A percentile compares a stretch with the other conserved stretches of the same genome.
phyloP scores from a whole-genome alignment of 2,329 filamentous ascomycete species.

The Raffaelea deltoideospora region DNA sequence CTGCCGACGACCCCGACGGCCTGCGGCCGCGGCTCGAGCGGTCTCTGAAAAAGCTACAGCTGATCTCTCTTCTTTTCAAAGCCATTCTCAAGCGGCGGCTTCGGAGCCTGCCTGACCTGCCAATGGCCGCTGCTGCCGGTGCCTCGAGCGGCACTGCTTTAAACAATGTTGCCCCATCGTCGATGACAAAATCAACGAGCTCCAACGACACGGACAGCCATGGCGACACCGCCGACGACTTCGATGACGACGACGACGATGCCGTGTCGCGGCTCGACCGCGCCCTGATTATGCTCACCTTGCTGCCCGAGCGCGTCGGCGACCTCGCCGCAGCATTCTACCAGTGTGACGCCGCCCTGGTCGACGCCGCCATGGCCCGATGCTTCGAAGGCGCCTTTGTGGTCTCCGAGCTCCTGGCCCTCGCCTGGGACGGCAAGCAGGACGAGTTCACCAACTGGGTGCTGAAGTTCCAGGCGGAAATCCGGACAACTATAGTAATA shows the following conservation, averaged over 20 bases:
- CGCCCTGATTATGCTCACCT: slow-evolving; percentile 37
- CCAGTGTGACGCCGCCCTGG: slow-evolving; percentile 42
- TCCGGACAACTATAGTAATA: background rate
- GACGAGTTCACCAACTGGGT: slow-evolving; percentile 74
- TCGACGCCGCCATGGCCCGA: slow-evolving; percentile 41
- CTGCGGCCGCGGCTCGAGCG: slow-evolving; percentile 51
- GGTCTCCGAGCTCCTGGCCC: slow-evolving; percentile 37
- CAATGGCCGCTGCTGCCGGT: slow-evolving; percentile 1
- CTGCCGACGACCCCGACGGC: slow-evolving; percentile 45
- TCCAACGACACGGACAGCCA: slow-evolving; percentile 6
- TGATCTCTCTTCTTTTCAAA: slow-evolving; percentile 53
- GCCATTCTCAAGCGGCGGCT: slow-evolving; percentile 56
- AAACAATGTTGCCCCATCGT: too few relatives aligned
- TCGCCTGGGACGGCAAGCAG: slow-evolving; percentile 45
- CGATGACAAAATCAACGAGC: too few relatives aligned
- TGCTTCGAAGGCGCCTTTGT: slow-evolving; percentile 45
- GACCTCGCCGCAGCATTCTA: slow-evolving; percentile 62
- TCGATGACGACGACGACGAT: too few relatives aligned
- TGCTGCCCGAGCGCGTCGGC: slow-evolving; percentile 52
- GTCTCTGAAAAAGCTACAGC: slow-evolving; percentile 48
- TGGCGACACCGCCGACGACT: slow-evolving; percentile 18
- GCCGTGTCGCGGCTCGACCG: slow-evolving; percentile 40
- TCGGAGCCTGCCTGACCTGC: slow-evolving; percentile 37
- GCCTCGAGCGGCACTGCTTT: too few relatives aligned
- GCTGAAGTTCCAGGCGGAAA: slow-evolving; percentile 30